These are phyloP conservation scores for Sanghuangporus sanghuang DNA, from an alignment of 1,284 basidiomycete genomes.

Conservation along the genomic window DNA sequence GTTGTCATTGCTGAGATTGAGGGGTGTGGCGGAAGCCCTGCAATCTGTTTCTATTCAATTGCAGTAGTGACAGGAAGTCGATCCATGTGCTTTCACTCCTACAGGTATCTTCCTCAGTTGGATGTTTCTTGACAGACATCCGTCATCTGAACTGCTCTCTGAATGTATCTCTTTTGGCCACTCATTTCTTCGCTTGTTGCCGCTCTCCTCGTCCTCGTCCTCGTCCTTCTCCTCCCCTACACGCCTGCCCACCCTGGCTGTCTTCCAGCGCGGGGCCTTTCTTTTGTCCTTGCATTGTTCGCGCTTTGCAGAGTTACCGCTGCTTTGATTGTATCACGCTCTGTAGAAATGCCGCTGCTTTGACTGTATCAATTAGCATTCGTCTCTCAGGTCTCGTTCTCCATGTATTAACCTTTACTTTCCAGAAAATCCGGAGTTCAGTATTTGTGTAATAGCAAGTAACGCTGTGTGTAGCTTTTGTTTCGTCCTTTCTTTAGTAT, in stretches of 20 bases:
- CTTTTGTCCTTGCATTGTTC: not conserved
- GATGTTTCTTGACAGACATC: conserved; percentile 3
- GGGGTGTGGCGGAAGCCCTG: conserved; percentile 23
- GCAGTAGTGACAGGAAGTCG: conserved; percentile 31
- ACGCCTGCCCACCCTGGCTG: no score
- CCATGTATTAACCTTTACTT: not conserved
- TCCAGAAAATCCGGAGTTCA: not conserved
- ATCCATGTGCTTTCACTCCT: conserved; percentile 23
- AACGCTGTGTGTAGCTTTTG: not conserved
- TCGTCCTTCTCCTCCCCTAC: no score
- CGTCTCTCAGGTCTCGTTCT: not conserved
- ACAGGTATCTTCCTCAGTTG: not conserved
- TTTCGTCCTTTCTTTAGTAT: no score
- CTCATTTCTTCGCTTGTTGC: not conserved
- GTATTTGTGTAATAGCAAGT: not conserved
- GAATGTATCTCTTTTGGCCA: not conserved
- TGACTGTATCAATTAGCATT: conserved; percentile 2
- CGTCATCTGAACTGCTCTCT: not conserved
- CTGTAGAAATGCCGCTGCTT: not conserved
- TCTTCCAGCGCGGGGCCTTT: not conserved
- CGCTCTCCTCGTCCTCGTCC: no score
- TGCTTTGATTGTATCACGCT: no score
- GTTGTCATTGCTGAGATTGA: conserved; percentile 50
- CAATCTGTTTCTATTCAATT: conserved; percentile 27
- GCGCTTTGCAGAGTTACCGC: not conserved